Percentiles rank a stretch among this genome's conserved stretches.
Evolutionary conservation across 768 basidiomycete genomes (phyloP).

Genomic region (Agrocybe praecox): DNA sequence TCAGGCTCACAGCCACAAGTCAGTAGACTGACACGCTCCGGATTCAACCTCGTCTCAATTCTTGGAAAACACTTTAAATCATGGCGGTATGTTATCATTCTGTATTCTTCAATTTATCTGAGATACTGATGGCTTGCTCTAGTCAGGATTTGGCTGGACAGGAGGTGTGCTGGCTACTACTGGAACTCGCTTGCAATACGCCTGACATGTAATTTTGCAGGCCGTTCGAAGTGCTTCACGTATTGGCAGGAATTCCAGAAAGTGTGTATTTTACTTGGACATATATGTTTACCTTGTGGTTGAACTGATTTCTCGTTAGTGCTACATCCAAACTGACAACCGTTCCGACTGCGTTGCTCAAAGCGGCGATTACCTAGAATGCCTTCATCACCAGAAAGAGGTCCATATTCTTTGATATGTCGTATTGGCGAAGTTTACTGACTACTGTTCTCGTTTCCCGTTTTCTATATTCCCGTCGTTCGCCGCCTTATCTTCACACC

Average conservation of each 20-base stretch:
- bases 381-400: constrained; percentile 88
- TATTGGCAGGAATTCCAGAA: constrained; percentile 93
- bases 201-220: constrained; percentile 35
- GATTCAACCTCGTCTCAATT: background rate
- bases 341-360: constrained; percentile 73
- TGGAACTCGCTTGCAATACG: background rate
- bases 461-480: background rate
- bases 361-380: constrained; percentile 89
- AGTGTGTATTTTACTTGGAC: constrained; percentile 36
- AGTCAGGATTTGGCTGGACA: constrained; percentile 50
- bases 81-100: background rate
- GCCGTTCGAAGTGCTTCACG: constrained; percentile 83
- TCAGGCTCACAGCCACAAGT: background rate
- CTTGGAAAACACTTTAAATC: background rate
- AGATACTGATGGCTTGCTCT: constrained; percentile 1
- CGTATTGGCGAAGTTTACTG: background rate
- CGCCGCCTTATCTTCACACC: background rate
- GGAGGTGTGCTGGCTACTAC: constrained; percentile 34
- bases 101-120: background rate
- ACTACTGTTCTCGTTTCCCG: background rate
- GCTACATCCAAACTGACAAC: constrained; percentile 79
- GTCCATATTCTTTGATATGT: constrained; percentile 43
- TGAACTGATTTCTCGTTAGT: constrained; percentile 45
- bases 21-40: background rate
- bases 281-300: background rate